Base-by-base conservation (phyloP, 139 green algal species). In the Mesotaenium endlicherianum region DNA sequence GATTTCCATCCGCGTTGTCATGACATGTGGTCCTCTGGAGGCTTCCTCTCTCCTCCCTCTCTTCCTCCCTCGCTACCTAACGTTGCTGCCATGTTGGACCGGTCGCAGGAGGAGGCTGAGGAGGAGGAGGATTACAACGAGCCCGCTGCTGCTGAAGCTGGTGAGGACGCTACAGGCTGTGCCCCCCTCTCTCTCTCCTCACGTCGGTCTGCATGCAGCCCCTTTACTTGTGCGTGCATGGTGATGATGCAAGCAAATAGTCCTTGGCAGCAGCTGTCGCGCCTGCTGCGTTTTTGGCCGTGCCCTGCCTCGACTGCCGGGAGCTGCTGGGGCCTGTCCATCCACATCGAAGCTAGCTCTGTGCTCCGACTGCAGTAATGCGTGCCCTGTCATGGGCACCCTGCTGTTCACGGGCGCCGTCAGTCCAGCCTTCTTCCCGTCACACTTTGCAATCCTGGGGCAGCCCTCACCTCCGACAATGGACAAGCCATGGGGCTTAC, bases 121-220 rank as follows among this genome's bases (percentile, higher is more conserved):
- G 60, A 72, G 60, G 70, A 78, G 34, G 70, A 78, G 70, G 70
- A 78, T 31, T 78, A 78, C 20, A 78, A 78, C 49, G 70, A 78
- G 16, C 70, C 70, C 31, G 70, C 64, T 42, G 40, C 14, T 47
- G 16, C 40, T 75, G 64, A 14, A 16, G 40, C 40, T 47, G 64
- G 40, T 47, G 11, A 43, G 16, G 34, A 16, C 20, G 26, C 20
- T 64, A 64, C 53, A 34, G 26, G 26, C 20, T 64, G 26, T 64
- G 53, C 53, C 20, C 53, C 53, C 20, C 26, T 20, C 53, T 64
- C 53, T 64, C 53, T 64, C 26, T 34, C 26, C 26, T 64, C 53
- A 64, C 53, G 53, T 64, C 26, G 53, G 53, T 64, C 53, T 64
- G 26, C 53, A 64, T 20, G n/a, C n/a, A n/a, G n/a, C n/a, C n/a